Evolutionary conservation across 352 stramenopile species (phyloP).

Genomic region (Globisporangium polare): DNA sequence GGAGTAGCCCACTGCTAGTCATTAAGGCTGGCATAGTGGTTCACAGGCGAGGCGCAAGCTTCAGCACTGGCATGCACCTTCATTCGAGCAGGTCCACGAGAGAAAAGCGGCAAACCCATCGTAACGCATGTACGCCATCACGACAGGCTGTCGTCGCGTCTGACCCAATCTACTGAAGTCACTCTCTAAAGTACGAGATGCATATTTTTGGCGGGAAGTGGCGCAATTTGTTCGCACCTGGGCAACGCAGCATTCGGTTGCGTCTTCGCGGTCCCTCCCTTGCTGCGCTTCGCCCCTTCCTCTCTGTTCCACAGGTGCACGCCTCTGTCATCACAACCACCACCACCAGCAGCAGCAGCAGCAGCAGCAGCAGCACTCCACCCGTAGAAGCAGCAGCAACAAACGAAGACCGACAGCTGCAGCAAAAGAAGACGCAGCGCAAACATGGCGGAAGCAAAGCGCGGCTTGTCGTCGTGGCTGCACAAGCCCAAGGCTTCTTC

Average conservation of each 20-base stretch:
- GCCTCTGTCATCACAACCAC: neutral
- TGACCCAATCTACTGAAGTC: neutral
- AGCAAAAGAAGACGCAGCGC: neutral
- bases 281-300: neutral
- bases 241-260: neutral
- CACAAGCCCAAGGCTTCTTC: slow-evolving; percentile 14
- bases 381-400: neutral
- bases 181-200: neutral
- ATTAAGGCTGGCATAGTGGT: no score
- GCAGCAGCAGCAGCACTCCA: slow-evolving; percentile 5
- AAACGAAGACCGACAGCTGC: neutral
- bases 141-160: neutral
- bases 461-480: slow-evolving; percentile 39
- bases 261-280: neutral
- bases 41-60: neutral
- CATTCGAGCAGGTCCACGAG: neutral
- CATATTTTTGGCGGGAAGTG: slow-evolving; percentile 12
- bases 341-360: slow-evolving; percentile 7
- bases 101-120: neutral
- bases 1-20: no score
- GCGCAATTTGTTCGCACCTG: slow-evolving; percentile 4
- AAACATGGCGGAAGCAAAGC: slow-evolving; percentile 24
- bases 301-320: neutral
- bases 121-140: neutral
- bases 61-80: no score